Evolutionary conservation across 495 filamentous ascomycete genomes (phyloP).

Genomic region (Pyrenula massariospora): DNA sequence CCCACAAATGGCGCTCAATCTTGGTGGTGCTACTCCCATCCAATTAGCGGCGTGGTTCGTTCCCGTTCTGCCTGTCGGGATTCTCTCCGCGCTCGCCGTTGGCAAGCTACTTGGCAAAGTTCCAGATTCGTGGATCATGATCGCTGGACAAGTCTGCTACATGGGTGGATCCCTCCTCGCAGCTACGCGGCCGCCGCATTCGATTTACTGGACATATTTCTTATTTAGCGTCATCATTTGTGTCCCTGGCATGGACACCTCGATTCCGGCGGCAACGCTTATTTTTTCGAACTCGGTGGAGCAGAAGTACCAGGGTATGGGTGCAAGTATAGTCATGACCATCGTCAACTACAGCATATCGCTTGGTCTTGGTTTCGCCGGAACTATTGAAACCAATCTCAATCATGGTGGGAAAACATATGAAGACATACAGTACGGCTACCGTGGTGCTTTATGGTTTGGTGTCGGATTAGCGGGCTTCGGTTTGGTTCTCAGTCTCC

Average conservation of each 20-base stretch:
- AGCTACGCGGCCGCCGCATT: conserved; percentile 22
- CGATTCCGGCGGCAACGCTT: conserved; percentile 20
- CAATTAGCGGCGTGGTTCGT: conserved; percentile 21
- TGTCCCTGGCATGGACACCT: conserved; percentile 43
- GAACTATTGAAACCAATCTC: conserved; percentile 47
- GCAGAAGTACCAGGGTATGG: conserved; percentile 30
- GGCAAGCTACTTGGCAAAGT: conserved; percentile 26
- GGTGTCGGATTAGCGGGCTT: conserved; percentile 23
- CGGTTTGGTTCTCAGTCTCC: too few relatives aligned
- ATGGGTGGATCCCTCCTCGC: conserved; percentile 21
- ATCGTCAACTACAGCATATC: conserved; percentile 57
- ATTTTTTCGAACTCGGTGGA: conserved; percentile 22
- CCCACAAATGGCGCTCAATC: conserved; percentile 24
- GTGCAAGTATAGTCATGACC: conserved; percentile 48
- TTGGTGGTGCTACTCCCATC: conserved; percentile 22
- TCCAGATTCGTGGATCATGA: conserved; percentile 28
- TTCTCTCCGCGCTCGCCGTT: conserved; percentile 25
- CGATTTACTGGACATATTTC: conserved; percentile 30
- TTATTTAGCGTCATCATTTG: conserved; percentile 35
- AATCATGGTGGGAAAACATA: conserved; percentile 26
- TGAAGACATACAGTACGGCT: conserved; percentile 21
- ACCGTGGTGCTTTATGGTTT: conserved; percentile 24
- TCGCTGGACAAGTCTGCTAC: conserved; percentile 32
- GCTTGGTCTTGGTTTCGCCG: conserved; percentile 54
- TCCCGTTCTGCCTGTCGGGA: conserved; percentile 25